Evolutionary conservation across 73 alveolate species (phyloP), one percentile per base, ranked within the genome.

Genomic region (Effrenium voratum): DNA sequence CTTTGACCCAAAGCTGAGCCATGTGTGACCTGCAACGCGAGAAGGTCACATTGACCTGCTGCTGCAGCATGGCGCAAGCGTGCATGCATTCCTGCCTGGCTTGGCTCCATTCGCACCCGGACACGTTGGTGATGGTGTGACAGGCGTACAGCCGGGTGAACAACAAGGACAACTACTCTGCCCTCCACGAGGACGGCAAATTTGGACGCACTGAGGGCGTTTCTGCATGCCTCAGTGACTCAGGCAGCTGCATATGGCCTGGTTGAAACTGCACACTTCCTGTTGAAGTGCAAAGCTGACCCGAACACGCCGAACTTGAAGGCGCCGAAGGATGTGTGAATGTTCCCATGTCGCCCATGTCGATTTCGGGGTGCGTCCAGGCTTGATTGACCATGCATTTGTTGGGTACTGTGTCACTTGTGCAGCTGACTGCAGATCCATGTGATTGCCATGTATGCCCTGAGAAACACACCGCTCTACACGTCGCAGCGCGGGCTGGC

Each of bases 91-190:
- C 55, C 76, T 34, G 63, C 50, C 75, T 66, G 70, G 6, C 40
- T 43, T 40, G 6, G 60, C 13, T 15, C 43, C 43, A 36, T 0
- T 12, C 3, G 16, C 38, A 26, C 44, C 28, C 12, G 5, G 34
- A 15, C 5, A 5, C 57, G 36, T 28, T 49, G 68, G 43, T 28
- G 72, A 36, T 68, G 55, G 10, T 76, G 15, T 55, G 75, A 2
- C 97, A 90, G 97, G 97, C 97, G 41, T 57, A 60, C 55, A 90
- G 97, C 97, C 43, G 52, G 87, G 87, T 90, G 77, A 90, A 70
- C 49, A 43, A 79, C 6, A 57, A 68, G 76, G 46, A 32, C 8
- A 90, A 90, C 55, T 90, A 60, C 59, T 60, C 88, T 4, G 97
- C 97, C 36, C 47, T 90, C 43, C 97, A 90, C 30, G 97, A 90